Conservation (phyloP, 2,329 filamentous ascomycete species). For the Botryotinia narcissicola region DNA sequence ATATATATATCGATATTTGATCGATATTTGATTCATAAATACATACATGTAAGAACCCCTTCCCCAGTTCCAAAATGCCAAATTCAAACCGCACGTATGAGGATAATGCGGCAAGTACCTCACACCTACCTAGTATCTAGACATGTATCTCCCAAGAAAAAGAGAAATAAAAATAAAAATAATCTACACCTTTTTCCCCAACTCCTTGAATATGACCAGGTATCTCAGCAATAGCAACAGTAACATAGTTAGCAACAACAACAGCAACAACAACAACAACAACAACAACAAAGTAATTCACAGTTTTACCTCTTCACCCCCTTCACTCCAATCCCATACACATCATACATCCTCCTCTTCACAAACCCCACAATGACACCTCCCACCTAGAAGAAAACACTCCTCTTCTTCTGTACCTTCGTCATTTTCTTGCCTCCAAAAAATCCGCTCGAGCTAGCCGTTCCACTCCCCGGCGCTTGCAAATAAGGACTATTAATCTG, state of each 20-base stretch:
- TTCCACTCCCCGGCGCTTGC: slow-evolving; percentile 32
- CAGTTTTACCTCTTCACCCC: not conserved
- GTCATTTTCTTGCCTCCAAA: slow-evolving; percentile 38
- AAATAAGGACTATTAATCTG: slow-evolving; percentile 28
- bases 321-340: not conserved
- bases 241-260: too few relatives aligned
- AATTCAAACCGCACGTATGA: not conserved
- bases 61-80: not conserved
- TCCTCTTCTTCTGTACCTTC: slow-evolving; percentile 38
- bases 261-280: not conserved
- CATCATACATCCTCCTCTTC: not conserved
- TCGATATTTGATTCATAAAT: not conserved
- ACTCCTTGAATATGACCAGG: not conserved
- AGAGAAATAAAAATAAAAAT: not conserved
- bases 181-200: not conserved
- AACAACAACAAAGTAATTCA: not conserved
- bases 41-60: not conserved
- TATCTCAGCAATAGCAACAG: not conserved
- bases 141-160: not conserved
- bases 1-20: not conserved
- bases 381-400: slow-evolving; percentile 32
- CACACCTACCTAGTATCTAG: not conserved
- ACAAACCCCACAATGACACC: not conserved
- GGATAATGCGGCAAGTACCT: not conserved
- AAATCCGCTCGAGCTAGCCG: slow-evolving; percentile 47